Percentiles rank a stretch among this genome's conserved stretches.
Conservation (phyloP, 2,329 filamentous ascomycete genomes). For the Torrubiella hemipterigena region DNA sequence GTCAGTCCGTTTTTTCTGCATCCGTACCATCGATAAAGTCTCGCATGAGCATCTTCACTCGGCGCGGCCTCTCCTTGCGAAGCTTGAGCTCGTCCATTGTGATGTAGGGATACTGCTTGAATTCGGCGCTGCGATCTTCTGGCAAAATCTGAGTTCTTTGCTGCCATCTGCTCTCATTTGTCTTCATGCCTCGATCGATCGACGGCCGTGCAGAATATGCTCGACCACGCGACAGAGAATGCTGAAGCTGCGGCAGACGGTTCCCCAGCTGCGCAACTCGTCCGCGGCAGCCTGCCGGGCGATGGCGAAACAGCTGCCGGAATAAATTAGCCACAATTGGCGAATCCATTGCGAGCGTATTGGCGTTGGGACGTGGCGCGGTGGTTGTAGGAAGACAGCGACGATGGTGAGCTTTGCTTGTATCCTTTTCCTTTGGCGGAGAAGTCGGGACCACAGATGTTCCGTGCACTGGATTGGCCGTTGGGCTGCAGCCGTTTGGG, state of each 20-base stretch:
- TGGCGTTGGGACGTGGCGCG: too few species aligned
- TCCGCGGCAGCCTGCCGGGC: conserved; percentile 20
- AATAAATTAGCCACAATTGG: conserved; percentile 68
- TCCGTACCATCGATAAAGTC: conserved; percentile 86
- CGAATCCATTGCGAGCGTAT: conserved; percentile 80
- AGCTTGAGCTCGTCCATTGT: conserved; percentile 67
- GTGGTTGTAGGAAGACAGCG: too few species aligned
- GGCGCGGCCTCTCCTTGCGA: conserved; percentile 63
- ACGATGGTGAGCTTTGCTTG: too few species aligned
- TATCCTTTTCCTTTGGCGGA: too few species aligned
- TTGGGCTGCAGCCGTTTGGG: too few species aligned
- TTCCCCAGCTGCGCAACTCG: conserved; percentile 13
- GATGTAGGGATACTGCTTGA: conserved; percentile 70
- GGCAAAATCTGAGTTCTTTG: conserved; percentile 68
- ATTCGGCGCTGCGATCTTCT: conserved; percentile 68
- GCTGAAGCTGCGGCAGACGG: conserved; percentile 7
- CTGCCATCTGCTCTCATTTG: conserved; percentile 68
- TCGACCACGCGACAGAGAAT: conserved; percentile 4
- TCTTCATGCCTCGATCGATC: conserved; percentile 26
- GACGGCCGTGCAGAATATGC: conserved; percentile 15
- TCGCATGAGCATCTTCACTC: conserved; percentile 92
- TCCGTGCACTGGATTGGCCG: too few species aligned
- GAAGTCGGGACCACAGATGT: too few species aligned
- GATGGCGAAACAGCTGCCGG: conserved; percentile 69
- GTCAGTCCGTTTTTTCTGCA: conserved; percentile 12